Conservation (phyloP, 2,329 filamentous ascomycete species). For the Fusarium tuaranense region DNA sequence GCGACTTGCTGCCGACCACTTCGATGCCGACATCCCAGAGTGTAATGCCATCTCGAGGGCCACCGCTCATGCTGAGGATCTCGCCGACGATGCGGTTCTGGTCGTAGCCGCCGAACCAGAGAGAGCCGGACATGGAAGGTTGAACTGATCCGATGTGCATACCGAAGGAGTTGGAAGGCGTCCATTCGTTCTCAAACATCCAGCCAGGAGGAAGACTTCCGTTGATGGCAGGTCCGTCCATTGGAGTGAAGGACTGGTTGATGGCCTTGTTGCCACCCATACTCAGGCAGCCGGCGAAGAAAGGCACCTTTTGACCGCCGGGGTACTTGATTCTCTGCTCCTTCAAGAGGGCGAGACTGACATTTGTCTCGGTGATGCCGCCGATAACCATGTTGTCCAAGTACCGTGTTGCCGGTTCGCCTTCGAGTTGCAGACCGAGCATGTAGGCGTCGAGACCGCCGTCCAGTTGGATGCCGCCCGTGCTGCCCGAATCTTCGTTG, state of each 20-base stretch:
- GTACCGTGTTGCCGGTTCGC: neutral
- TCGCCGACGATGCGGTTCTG: neutral
- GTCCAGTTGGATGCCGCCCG: neutral
- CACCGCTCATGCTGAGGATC: neutral
- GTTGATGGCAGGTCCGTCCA: neutral
- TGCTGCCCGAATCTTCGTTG: neutral
- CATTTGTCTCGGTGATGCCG: neutral
- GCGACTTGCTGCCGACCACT: neutral
- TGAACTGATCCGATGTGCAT: neutral
- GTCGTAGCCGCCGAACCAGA: neutral
- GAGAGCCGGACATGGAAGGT: neutral
- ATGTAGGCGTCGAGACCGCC: neutral
- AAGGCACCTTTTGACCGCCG: neutral
- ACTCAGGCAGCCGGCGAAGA: neutral
- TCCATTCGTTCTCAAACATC: neutral
- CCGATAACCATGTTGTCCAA: neutral
- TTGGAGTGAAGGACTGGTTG: neutral
- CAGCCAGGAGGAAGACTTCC: neutral
- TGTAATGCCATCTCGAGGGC: neutral
- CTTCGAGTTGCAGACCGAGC: neutral
- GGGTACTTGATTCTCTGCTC: neutral
- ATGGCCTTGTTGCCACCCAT: neutral
- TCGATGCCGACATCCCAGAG: neutral
- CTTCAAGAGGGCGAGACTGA: neutral
- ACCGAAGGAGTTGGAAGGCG: neutral